Base-by-base conservation (phyloP, 768 basidiomycete species). In the Xerocomus potaroensis region DNA sequence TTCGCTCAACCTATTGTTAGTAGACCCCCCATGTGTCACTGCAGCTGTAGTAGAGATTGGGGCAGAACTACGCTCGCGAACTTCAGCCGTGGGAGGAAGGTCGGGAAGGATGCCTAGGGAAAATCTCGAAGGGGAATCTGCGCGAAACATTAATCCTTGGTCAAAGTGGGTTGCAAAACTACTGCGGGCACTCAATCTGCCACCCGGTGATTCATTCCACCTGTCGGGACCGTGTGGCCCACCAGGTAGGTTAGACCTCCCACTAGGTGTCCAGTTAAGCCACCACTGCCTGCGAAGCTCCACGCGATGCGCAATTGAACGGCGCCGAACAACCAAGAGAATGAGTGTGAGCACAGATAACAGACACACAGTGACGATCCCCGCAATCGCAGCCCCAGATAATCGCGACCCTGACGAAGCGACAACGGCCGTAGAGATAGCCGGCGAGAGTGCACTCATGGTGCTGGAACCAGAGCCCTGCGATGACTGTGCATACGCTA, bases 161-260 rank as follows among this genome's bases (percentile, higher is more conserved):
- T 81, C 79, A 55, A 74, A 71, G n/a, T 73, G 77, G 15, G 83
- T 83, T 15, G 73, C 83, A 42, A 84, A 84, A 64, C 81, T 84
- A 62, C 82, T 84, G 40, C 80, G 72, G 3, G 68, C 61, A 38
- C 66, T 72, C 35, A 47, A 51, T 18, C 62, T 59, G 43, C 66
- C 66, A 12, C 44, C 32, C 14, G 50, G 45, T 2, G 50, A 44
- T 30, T 56, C 51, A 23, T 51, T 58, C 36, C 49, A 50, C 33
- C 44, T 42, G 15, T 32, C 46, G 26, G 57, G 47, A 22, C 41
- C 50, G 23, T 23, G 53, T 35, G 54, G 45, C 40, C 39, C 26
- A 4, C 43, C 56, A 11, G 55, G 45, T 23, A 48, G 5, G 16
- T 48, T 41, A 15, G 44, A 47, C 30, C 34, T 45, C 19, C 43